phyloP scores from a whole-genome alignment of 225 moss, liverwort and hornwort species.

The Antitrichia curtipendula region DNA sequence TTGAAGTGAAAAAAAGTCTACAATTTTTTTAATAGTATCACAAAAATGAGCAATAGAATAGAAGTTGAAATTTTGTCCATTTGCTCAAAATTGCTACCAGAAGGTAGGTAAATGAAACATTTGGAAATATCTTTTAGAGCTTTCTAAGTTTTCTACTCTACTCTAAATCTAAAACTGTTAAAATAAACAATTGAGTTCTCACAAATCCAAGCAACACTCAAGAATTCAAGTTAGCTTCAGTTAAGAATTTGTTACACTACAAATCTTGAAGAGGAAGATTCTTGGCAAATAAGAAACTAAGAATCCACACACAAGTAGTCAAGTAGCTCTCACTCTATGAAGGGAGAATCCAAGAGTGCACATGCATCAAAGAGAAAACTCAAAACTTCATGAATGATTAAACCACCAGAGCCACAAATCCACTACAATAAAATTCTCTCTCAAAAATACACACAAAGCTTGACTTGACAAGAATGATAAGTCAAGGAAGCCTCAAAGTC shows the following conservation, averaged over 20 bases:
- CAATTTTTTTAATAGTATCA: too few species aligned
- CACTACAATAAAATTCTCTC: too few species aligned
- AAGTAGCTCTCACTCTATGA: rapidly evolving
- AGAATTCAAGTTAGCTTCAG: too few species aligned
- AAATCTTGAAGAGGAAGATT: too few species aligned
- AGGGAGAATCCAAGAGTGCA: background rate
- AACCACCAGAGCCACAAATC: too few species aligned
- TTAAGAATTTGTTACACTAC: too few species aligned
- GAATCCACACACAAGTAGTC: background rate
- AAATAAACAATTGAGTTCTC: background rate
- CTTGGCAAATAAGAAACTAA: background rate
- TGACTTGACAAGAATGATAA: background rate
- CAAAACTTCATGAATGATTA: background rate
- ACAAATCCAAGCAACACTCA: background rate
- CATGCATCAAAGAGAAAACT: background rate
- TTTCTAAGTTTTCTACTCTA: background rate
- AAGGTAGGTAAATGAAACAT: too few species aligned
- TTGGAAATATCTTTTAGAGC: background rate
- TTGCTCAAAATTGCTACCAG: too few species aligned
- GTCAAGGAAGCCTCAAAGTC: background rate
- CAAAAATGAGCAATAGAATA: too few species aligned
- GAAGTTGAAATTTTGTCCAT: too few species aligned
- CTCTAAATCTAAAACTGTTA: background rate
- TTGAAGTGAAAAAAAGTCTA: too few species aligned
- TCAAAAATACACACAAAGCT: background rate